Conservation (phyloP, 345 rosid genomes). For the Sapria himalayana region DNA sequence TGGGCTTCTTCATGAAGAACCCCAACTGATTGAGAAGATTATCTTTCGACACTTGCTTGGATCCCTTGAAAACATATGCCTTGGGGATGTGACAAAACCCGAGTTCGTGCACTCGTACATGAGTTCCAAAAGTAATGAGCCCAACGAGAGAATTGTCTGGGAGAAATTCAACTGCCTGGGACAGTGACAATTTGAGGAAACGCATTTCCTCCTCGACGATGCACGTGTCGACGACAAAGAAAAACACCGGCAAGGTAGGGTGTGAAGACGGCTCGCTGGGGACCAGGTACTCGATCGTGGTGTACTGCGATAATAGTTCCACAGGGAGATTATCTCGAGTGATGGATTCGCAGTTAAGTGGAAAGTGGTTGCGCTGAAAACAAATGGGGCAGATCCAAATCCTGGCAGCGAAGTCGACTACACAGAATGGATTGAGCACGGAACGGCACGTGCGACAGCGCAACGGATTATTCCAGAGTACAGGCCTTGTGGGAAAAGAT, state of each 20-base stretch:
- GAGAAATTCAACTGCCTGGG: slow-evolving; percentile 56
- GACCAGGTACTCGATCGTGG: slow-evolving; percentile 67
- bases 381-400: slow-evolving; percentile 92
- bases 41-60: slow-evolving; percentile 56
- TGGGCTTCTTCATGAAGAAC: slow-evolving; percentile 65
- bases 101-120: slow-evolving; percentile 70
- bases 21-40: slow-evolving; percentile 65
- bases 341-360: slow-evolving; percentile 52
- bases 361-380: slow-evolving; percentile 77
- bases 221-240: slow-evolving; percentile 76
- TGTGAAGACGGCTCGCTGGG: slow-evolving; percentile 19
- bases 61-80: slow-evolving; percentile 58
- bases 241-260: slow-evolving; percentile 31
- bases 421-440: slow-evolving; percentile 57
- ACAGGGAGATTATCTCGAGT: slow-evolving; percentile 67
- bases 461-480: slow-evolving; percentile 68
- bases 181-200: slow-evolving; percentile 56
- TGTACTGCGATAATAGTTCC: slow-evolving; percentile 73
- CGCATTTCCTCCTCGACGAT: slow-evolving; percentile 70
- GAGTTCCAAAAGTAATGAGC: slow-evolving; percentile 52
- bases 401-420: slow-evolving; percentile 63
- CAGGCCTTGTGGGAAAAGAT: slow-evolving; percentile 33
- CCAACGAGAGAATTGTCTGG: slow-evolving; percentile 62
- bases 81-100: slow-evolving; percentile 59
- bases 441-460: slow-evolving; percentile 88